Evolutionary conservation across 768 basidiomycete genomes (phyloP), one percentile per base, ranked within the genome.

Genomic region (Boletus subparvulus): DNA sequence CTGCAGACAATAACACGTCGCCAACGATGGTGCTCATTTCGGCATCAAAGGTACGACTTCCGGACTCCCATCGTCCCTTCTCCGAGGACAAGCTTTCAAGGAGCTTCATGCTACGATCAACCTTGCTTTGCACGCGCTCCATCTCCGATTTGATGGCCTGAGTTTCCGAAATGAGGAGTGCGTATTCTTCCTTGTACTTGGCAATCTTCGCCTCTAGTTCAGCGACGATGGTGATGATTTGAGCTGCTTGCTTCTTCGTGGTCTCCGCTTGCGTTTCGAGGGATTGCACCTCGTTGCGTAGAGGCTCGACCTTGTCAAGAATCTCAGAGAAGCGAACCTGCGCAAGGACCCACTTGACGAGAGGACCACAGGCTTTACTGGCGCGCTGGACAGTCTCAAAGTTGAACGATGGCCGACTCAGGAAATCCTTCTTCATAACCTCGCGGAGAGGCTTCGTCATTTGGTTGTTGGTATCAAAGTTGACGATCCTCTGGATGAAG

Each of bases 11-110:
- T 32, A 99, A 75, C 44, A 98, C 95, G 69, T 99, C 96, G 26
- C 97, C 97, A 36, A 95, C 93, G 60, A 98, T 95, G 42, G 97
- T 99, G 69, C 92, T 90, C 96, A 98, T 98, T 73, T 98, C 96
- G 1, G 87, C 84, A 65, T 98, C 97, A 70, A 99, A 99, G 0
- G 94, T 94, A 48, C 88, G 86, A 72, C 95, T 98, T 35, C 94
- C 94, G 4, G 84, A 77, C 70, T 98, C 94, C 97, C 97, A 99
- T 58, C 97, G 87, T 42, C 82, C 80, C 69, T 92, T 83, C 73
- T 99, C 97, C 1, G 97, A 98, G 10, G 94, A 97, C 65, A 99
- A 77, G 73, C 92, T 96, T 68, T 89, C 90, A 42, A 99, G 80
- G 46, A 98, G 80, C 60, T 88, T 97, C 88, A 98, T 92, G 69